Conservation (phyloP, 176 grass and related monocot species). For the Ensete ventricosum region DNA sequence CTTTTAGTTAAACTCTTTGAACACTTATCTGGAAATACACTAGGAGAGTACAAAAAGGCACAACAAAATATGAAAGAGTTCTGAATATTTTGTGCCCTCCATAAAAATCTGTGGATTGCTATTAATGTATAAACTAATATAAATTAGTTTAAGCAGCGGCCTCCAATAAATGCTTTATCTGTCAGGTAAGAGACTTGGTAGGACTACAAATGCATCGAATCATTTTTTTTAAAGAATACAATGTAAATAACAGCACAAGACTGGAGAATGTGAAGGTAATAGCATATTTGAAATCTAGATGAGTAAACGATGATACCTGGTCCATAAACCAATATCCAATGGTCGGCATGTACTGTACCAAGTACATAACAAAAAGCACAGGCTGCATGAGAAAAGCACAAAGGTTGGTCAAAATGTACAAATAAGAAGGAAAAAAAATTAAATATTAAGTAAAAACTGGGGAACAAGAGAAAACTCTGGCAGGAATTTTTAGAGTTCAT, state of each 20-base stretch:
- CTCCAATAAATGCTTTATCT: not conserved
- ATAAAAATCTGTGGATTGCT: not conserved
- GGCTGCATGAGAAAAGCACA: constrained; percentile 46
- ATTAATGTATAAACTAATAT: not conserved
- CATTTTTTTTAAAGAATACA: not conserved
- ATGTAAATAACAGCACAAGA: too few relatives aligned
- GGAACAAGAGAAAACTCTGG: not conserved
- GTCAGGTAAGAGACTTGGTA: not conserved
- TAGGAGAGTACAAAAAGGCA: not conserved
- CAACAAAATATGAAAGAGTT: not conserved
- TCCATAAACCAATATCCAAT: constrained; percentile 89
- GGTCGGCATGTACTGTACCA: constrained; percentile 82
- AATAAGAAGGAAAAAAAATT: not conserved
- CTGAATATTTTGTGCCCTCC: not conserved
- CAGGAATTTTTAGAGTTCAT: not conserved
- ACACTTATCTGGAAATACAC: not conserved
- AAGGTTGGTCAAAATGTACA: not conserved
- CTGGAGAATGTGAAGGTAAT: not conserved
- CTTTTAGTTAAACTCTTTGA: too few relatives aligned
- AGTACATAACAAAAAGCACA: constrained; percentile 83
- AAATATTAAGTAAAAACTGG: not conserved
- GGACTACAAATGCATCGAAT: not conserved
- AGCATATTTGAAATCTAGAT: constrained; percentile 1
- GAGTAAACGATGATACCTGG: constrained; percentile 46
- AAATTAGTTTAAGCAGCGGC: not conserved